Evolutionary conservation across 345 rosid species (phyloP).

Genomic region (Bruguiera parviflora): DNA sequence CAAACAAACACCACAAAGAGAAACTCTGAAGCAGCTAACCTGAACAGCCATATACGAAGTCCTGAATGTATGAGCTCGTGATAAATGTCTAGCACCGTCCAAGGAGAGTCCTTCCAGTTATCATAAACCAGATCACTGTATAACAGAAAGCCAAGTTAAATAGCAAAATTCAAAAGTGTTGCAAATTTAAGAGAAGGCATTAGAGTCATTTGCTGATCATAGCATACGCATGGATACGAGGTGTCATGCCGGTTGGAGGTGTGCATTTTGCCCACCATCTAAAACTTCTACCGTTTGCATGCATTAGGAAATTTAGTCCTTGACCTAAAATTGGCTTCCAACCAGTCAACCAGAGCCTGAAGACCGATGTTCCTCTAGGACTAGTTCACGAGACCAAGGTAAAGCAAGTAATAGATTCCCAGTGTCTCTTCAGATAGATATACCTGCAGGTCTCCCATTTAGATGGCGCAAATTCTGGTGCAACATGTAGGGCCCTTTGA

Average conservation of each 20-base stretch:
- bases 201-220: neutral
- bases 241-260: neutral
- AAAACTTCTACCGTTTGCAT: neutral
- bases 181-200: neutral
- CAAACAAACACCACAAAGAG: neutral
- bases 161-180: neutral
- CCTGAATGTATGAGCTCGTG: constrained; percentile 68
- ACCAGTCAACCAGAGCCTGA: neutral
- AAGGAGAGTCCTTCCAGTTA: constrained; percentile 71
- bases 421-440: neutral
- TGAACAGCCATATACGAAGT: constrained; percentile 90
- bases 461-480: constrained; percentile 53
- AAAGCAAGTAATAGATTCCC: neutral
- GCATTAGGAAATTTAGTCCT: neutral
- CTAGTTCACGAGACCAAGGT: neutral
- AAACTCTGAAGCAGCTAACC: constrained; percentile 29
- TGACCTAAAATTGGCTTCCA: neutral
- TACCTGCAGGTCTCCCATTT: constrained; percentile 97
- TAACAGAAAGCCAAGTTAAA: constrained; percentile 3
- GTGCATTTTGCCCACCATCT: neutral
- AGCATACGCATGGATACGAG: neutral
- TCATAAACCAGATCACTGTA: constrained; percentile 43
- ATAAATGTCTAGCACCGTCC: constrained; percentile 72
- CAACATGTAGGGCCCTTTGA: constrained; percentile 73
- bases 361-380: neutral